Base-by-base conservation (phyloP, 768 basidiomycete species). In the Lactifluus subvellereus region DNA sequence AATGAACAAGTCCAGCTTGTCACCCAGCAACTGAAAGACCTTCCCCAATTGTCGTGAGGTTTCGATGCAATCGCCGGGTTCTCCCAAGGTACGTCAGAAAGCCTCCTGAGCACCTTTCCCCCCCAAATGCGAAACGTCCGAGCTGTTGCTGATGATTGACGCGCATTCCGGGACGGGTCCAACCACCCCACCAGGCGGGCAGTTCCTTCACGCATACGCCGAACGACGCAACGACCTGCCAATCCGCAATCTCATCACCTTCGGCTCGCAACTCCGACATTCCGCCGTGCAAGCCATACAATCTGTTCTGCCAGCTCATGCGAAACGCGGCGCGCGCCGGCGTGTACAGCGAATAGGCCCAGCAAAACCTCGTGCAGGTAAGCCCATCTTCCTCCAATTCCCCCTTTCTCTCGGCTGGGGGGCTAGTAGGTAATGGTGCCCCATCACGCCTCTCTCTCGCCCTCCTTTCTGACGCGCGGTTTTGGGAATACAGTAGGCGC, bases 31-130 rank as follows among this genome's bases (percentile, higher is more conserved):
- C 75, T 94, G 4, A 74, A 77, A 33, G 78, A 73, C 1, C 79
- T 94, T 38, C 78, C 83, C 1, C 85, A 92, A 68, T 80, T 94
- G 14, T 64, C 77, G 53, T 69, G 69, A 33, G 92, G 92, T 3
- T 94, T 94, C 67, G 91, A 93, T 70, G 92, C 88, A 16, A 85
- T 94, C n/a, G n/a, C n/a, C 57, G 92, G 92, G 1, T 87, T 94
- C 73, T 94, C 91, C 1, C 92, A 94, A 81, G 91, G 87, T 73
- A 57, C n/a, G 71, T 57, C 18, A 16, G 6, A 50, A 43, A 40
- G 27, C 40, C 35, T 37, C 35, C 35, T 37, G 35, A 37, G 16
- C 18, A 1, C 6, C 42, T 18, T 4, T 4, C 6, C 22, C 10
- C 47, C 42, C 42, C 42, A 11, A 43, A 18, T 18, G 18, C 42